A percentile compares a stretch with the other conserved stretches of the same genome.
Evolutionary conservation across 768 basidiomycete genomes (phyloP).

Genomic region (Cystobasidium tubakii): DNA sequence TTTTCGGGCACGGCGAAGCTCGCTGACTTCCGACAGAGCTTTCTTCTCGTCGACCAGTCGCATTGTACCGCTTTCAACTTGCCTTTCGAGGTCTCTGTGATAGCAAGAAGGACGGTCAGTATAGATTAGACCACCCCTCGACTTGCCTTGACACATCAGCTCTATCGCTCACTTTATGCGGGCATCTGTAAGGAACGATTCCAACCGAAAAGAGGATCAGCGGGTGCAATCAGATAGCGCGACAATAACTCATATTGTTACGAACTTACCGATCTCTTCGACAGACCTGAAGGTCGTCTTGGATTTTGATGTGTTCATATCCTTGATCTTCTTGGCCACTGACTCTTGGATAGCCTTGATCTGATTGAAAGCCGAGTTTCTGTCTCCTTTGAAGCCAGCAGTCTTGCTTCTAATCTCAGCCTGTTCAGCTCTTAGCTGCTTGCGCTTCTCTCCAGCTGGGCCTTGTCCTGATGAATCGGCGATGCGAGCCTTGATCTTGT

Average conservation of each 20-base stretch:
- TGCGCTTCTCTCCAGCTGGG: slow-evolving; percentile 65
- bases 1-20: slow-evolving; percentile 52
- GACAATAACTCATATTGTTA: no score
- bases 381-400: slow-evolving; percentile 64
- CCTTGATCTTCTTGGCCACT: slow-evolving; percentile 82
- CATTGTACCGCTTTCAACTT: slow-evolving; percentile 84
- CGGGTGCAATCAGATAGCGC: background rate
- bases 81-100: slow-evolving; percentile 57
- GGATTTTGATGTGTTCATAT: slow-evolving; percentile 69
- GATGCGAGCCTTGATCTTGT: slow-evolving; percentile 28
- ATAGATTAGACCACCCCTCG: background rate
- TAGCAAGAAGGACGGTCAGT: background rate
- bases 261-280: slow-evolving; percentile 64
- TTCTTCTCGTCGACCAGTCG: slow-evolving; percentile 94
- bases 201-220: background rate
- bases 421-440: slow-evolving; percentile 69
- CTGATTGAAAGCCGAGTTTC: slow-evolving; percentile 69
- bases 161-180: slow-evolving; percentile 64
- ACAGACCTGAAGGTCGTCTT: slow-evolving; percentile 75
- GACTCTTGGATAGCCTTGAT: slow-evolving; percentile 70
- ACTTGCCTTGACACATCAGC: background rate
- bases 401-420: slow-evolving; percentile 73
- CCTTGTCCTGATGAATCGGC: slow-evolving; percentile 47
- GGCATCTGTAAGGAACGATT: slow-evolving; percentile 51
- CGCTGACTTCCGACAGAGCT: slow-evolving; percentile 78